A percentile compares a stretch with the other conserved stretches of the same genome.
Conservation (phyloP, 306 rosid genomes). For the Clitoria ternatea region DNA sequence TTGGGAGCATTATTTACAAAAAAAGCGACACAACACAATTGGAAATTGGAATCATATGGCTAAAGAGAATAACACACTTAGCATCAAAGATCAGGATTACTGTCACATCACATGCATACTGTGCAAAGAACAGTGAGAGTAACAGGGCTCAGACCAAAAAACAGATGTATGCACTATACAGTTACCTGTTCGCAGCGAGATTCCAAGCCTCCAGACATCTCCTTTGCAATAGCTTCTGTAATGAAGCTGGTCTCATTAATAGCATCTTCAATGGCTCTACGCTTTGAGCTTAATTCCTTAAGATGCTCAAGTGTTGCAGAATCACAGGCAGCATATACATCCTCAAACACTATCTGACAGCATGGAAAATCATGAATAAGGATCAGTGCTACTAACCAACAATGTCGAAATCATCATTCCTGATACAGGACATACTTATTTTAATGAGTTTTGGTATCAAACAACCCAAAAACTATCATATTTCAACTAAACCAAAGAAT, state of each 20-base stretch:
- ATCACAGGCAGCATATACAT: slow-evolving; percentile 48
- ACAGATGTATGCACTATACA: no score
- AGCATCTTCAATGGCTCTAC: slow-evolving; percentile 64
- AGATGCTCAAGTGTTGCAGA: slow-evolving; percentile 71
- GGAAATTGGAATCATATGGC: background rate
- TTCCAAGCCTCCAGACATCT: slow-evolving; percentile 73
- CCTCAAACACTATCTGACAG: slow-evolving; percentile 68
- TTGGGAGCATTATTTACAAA: background rate
- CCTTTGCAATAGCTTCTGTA: slow-evolving; percentile 72
- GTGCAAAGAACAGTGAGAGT: background rate
- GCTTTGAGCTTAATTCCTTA: slow-evolving; percentile 74
- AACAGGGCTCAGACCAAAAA: background rate
- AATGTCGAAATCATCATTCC: background rate
- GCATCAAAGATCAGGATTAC: background rate
- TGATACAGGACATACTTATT: background rate
- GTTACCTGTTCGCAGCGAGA: slow-evolving; percentile 66
- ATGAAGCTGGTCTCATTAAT: slow-evolving; percentile 56
- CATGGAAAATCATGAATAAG: slow-evolving; percentile 28
- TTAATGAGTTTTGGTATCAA: background rate
- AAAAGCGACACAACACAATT: background rate
- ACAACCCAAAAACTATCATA: background rate
- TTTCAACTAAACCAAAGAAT: background rate
- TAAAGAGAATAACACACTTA: background rate
- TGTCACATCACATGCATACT: background rate
- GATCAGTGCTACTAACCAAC: slow-evolving; percentile 7